Conservation (phyloP, 305 asterid species). For the Fraxinus greggii region DNA sequence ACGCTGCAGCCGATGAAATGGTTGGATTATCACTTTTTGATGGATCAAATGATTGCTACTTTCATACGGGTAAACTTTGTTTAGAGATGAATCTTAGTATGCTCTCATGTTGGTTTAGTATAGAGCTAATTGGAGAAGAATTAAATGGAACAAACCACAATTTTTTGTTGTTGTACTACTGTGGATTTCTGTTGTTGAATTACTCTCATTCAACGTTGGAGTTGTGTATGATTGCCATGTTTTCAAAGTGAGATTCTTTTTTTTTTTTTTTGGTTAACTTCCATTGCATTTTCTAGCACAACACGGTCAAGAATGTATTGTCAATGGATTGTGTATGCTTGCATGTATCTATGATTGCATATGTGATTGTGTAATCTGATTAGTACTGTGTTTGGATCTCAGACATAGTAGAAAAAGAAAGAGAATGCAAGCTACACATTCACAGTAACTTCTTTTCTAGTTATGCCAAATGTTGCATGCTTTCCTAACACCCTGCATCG, state of each 20-base stretch:
- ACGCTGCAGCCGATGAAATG: slow-evolving; percentile 98
- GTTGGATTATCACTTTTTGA: slow-evolving; percentile 91
- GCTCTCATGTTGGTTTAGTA: slow-evolving; percentile 14
- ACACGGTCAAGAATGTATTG: not conserved
- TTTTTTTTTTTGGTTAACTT: not conserved
- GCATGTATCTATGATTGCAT: not conserved
- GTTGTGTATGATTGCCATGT: slow-evolving; percentile 5
- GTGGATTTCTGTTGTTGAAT: not conserved
- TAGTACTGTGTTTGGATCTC: not conserved
- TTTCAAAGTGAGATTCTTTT: not conserved
- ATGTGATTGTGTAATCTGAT: slow-evolving; percentile 1
- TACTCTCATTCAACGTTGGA: not conserved
- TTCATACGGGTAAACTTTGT: slow-evolving; percentile 73
- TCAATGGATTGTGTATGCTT: not conserved
- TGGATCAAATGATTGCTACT: slow-evolving; percentile 97
- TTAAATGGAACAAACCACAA: not conserved
- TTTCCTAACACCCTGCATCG: not conserved
- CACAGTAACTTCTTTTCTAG: not conserved
- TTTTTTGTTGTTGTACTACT: not conserved
- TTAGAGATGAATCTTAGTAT: not conserved
- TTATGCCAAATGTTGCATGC: not conserved
- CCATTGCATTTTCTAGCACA: not conserved
- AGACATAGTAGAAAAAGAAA: not conserved
- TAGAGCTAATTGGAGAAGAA: not conserved
- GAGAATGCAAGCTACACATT: not conserved